Evolutionary conservation across 208 protist genomes (phyloP), one percentile per base, ranked within the genome.

Genomic region (Acanthamoeba divionensis): DNA sequence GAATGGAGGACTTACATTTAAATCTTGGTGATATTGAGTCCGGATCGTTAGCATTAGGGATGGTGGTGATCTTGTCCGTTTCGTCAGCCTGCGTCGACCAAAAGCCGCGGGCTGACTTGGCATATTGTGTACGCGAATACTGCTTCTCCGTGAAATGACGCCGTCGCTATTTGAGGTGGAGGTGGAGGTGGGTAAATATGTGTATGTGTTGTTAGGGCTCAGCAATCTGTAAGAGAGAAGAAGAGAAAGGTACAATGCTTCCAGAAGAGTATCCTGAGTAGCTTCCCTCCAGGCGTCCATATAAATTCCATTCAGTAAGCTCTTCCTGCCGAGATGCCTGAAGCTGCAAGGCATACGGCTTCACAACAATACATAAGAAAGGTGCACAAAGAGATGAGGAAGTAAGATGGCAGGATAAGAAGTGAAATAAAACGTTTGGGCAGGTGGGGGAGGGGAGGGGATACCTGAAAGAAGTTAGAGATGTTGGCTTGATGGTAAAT

Each of bases 401-500:
- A 38, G 60, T n/a, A n/a, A n/a, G n/a, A n/a, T n/a, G n/a, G n/a
- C n/a, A 67, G 60, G 36, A 67, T n/a, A n/a, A n/a, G 18, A 67
- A n/a, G 60, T 10, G 15, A 67, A 31, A 67, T 6, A 31, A 67
- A 67, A 31, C 26, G 60, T 10, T 48, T 5, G 63, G 6, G 29
- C 63, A 5, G 24, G 63, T 12, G 41, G 57, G 44, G 57, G 36
- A 3, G 69, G 4, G 6, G 31, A 5, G 15, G 12, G 31, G 21
- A 24, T 7, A 79, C 69, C 69, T 79, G 69, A 31, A 79, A 79
- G n/a, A 79, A 79, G 45, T 79, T 18, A 7, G 69, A 4, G 21
- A 79, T 79, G 4, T 41, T 41, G 38, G 69, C 69, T 24, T 79
- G 69, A 29, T 79, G 69, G 38, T 79, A 79, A 26, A 79, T 79